These are phyloP conservation scores for Hanseniaspora thailandica DNA, from an alignment of 805 yeast species.

Conservation along the genomic window DNA sequence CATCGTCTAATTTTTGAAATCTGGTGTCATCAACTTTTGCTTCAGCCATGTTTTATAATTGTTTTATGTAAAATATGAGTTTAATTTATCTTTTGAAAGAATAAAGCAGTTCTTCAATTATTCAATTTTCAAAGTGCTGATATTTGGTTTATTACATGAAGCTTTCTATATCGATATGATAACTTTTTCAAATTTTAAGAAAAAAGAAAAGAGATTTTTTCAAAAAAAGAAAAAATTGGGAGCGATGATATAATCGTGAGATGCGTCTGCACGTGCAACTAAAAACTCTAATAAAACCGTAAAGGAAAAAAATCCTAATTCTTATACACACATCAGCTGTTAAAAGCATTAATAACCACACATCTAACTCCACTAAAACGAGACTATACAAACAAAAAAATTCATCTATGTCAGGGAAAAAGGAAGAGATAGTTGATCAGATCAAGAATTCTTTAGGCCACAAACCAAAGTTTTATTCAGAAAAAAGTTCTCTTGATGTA, in stretches of 20 bases:
- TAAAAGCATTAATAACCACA: not conserved
- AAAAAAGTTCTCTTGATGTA: constrained; percentile 28
- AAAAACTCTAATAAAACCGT: no score
- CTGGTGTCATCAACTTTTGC: constrained; percentile 14
- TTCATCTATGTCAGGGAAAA: not conserved
- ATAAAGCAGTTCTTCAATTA: no score
- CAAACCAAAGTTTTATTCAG: constrained; percentile 25
- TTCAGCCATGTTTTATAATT: not conserved
- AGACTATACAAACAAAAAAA: not conserved
- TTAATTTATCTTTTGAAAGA: not conserved
- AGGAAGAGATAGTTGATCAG: constrained; percentile 4
- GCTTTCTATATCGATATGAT: no score
- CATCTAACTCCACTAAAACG: not conserved
- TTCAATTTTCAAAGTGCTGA: no score
- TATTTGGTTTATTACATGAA: no score
- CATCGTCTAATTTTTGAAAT: constrained; percentile 38
- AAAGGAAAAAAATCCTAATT: not conserved
- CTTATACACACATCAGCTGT: not conserved
- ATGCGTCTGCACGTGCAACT: not conserved
- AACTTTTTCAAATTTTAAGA: not conserved
- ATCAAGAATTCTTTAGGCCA: constrained; percentile 18
- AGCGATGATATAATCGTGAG: not conserved
- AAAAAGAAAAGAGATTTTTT: not conserved
- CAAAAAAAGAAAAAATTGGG: not conserved
- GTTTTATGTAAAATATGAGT: not conserved